Evolutionary conservation across 139 green algal genomes (phyloP), one percentile per base, ranked within the genome.

Genomic region (Yamagishiella unicocca): DNA sequence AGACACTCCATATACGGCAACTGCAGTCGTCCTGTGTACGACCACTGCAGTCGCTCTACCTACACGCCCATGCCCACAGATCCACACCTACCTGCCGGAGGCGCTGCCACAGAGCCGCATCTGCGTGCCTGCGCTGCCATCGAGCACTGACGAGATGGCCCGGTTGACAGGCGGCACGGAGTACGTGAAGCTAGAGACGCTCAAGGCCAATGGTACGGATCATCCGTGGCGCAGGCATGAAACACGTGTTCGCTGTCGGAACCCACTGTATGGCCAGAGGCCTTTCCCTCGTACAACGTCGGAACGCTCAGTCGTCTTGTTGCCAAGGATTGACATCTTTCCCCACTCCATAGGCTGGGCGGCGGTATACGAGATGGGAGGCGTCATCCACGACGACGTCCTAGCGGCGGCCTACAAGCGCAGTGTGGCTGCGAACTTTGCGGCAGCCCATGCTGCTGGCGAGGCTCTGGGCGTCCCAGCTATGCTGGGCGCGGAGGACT

Each of bases 61-160:
- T n/a, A n/a, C n/a, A n/a, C n/a, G n/a, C n/a, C n/a, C n/a, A n/a
- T n/a, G 5, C 38, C 62, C 25, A 42, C 92, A 97, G 94, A 89
- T 97, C 27, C 83, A 92, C 77, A 90, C 92, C 19, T 97, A 97
- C 90, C 83, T 97, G 85, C 93, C 94, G 10, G 86, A 91, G 54
- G 88, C 75, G 14, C 85, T 94, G 19, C 67, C 83, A 4, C 37
- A 87, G 1, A 82, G 24, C 53, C 50, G 91, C 21, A 88, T 97
- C 27, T 90, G 90, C 68, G 58, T 75, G 79, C 74, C 90, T 45
- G 64, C 54, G 67, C 46, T 75, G 19, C 90, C 90, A 21, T 79
- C 83, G 33, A 71, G 53, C 24, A 77, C 88, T 19, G 90, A 93
- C 62, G 86, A 86, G 87, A 86, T 86, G 31, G 77, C 88, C 5